These are phyloP conservation scores for Penicillium occitanis DNA, from an alignment of 2,329 filamentous ascomycete genomes.

Conservation along the genomic window DNA sequence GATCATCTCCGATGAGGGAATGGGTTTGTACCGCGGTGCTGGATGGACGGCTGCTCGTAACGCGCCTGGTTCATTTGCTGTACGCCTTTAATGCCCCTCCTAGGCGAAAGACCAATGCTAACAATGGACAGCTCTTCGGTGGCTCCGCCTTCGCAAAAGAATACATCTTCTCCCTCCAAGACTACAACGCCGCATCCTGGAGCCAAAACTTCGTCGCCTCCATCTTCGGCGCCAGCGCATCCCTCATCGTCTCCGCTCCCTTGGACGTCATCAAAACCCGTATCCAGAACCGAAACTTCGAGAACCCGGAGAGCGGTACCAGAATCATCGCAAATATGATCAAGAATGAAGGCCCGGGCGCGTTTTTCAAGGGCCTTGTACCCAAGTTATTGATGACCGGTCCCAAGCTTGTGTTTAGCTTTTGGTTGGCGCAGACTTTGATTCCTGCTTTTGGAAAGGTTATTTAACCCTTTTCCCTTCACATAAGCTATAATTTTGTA, in stretches of 20 bases:
- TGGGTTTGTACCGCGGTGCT: constrained; percentile 93
- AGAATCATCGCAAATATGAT: constrained; percentile 90
- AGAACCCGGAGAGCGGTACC: constrained; percentile 93
- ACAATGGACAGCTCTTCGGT: constrained; percentile 72
- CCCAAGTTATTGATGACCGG: constrained; percentile 99
- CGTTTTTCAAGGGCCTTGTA: constrained; percentile 97
- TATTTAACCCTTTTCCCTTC: constrained; percentile 43
- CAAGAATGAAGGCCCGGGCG: constrained; percentile 77
- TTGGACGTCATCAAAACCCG: constrained; percentile 97
- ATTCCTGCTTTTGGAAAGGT: constrained; percentile 86
- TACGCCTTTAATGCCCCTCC: constrained; percentile 47
- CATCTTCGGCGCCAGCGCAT: constrained; percentile 89
- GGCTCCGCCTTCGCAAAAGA: constrained; percentile 97
- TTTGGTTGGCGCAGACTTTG: constrained; percentile 98
- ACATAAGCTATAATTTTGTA: background rate
- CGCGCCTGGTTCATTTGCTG: constrained; percentile 92
- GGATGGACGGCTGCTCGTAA: constrained; percentile 97
- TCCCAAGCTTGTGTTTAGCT: constrained; percentile 97
- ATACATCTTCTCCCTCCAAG: constrained; percentile 81
- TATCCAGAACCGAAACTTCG: constrained; percentile 98
- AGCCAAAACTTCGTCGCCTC: constrained; percentile 96
- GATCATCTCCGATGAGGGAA: constrained; percentile 91
- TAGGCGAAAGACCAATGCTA: constrained; percentile 12
- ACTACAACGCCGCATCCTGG: constrained; percentile 96
- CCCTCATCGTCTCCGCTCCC: constrained; percentile 92